Evolutionary conservation across 768 basidiomycete species (phyloP), one percentile per base, ranked within the genome.

Genomic region (Piloderma croceum): DNA sequence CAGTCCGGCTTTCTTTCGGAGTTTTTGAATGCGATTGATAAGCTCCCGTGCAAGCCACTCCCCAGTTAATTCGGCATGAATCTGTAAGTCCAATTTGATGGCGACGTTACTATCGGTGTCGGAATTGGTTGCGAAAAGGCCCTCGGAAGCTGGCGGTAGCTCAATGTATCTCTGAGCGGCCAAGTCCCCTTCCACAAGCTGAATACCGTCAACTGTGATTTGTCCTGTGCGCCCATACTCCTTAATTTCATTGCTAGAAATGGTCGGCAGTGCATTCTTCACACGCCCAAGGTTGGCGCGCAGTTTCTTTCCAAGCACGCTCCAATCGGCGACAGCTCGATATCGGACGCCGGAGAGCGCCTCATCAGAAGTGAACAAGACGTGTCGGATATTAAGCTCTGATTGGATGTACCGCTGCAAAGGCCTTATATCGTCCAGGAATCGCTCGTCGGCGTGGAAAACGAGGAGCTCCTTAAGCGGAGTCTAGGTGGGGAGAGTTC

Each of bases 1-100:
- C 48, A 98, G 70, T 11, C 92, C 91, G 1, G 91, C 92, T 63
- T 92, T 90, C 69, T 99, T 99, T 51, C 96, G 75, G 45, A 97
- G 69, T 59, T 89, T 90, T 68, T 99, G 96, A 31, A 97, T 83
- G 39, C 93, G 83, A 50, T 92, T 94, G 47, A 86, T 84, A 48
- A 97, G 62, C 61, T 94, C 90, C 33, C 96, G 78, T 34, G 89
- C 83, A 19, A 92, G 71, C 71, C 90, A 92, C 68, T 97, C 88
- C 37, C 79, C 71, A 60, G 83, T 79, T 32, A 98, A 74, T 47
- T 97, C 90, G 0, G 84, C 74, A 53, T 96, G 88, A 34, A 84
- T 74, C 58, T 85, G 80, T 40, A 90, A 79, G 62, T 99, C 96
- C 29, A 99, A 79, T 34, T 94, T 74, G 46, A 98, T 76, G 36